Conservation (phyloP, 805 yeast genomes). For the Teunomyces kruisii region DNA sequence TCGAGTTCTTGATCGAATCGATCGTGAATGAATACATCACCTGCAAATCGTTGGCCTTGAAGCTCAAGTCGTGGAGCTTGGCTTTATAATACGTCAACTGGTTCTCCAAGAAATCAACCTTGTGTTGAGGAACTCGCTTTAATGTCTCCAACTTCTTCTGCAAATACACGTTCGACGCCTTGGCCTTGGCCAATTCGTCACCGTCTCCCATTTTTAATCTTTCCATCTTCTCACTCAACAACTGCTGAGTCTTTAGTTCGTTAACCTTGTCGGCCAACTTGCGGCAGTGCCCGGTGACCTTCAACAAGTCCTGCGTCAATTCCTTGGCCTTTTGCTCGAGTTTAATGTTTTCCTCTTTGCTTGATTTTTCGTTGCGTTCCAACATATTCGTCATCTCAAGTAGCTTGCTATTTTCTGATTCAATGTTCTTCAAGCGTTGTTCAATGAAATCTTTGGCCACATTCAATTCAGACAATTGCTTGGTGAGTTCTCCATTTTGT, state of each 20-base stretch:
- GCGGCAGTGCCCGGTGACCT: conserved; percentile 27
- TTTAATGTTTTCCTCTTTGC: conserved; percentile 23
- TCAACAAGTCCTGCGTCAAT: conserved; percentile 30
- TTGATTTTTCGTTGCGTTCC: conserved; percentile 3
- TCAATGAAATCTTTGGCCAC: conserved; percentile 19
- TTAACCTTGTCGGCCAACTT: conserved; percentile 29
- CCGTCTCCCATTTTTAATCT: conserved; percentile 13
- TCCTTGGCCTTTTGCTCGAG: conserved; percentile 28
- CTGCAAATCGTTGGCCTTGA: conserved; percentile 33
- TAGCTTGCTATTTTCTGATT: conserved; percentile 25
- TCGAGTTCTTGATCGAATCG: conserved; percentile 28
- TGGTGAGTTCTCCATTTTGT: conserved; percentile 22
- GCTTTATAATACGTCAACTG: conserved; percentile 49
- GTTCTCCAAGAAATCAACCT: conserved; percentile 35
- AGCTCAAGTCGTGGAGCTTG: conserved; percentile 44
- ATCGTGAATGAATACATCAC: conserved; percentile 34
- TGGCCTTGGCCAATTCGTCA: conserved; percentile 11
- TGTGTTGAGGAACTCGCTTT: conserved; percentile 17
- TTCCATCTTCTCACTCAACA: conserved; percentile 11
- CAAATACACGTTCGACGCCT: conserved; percentile 8
- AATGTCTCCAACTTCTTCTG: conserved; percentile 16
- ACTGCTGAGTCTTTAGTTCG: conserved; percentile 12
- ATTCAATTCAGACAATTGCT: conserved; percentile 16
- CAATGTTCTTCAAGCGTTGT: conserved; percentile 16
- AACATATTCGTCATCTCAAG: conserved; percentile 12